Conservation (phyloP, 148 eudicot genomes). For the Salicornia ramosissima region DNA sequence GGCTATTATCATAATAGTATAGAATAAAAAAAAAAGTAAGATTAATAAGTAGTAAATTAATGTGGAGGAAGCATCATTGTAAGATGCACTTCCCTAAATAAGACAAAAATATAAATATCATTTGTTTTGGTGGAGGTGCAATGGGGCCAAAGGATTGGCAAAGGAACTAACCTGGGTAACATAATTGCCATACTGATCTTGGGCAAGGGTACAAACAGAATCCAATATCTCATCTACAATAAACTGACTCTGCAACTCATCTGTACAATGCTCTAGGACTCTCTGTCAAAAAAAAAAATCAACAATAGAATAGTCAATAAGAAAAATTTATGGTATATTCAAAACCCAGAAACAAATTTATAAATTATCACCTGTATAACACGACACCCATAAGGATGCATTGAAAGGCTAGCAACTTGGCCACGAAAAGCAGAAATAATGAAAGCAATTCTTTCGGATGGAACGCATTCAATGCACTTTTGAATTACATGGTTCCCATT, state of each 20-base stretch:
- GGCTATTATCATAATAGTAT: too few relatives aligned
- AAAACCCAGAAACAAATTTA: neutral
- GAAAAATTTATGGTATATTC: neutral
- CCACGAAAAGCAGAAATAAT: constrained; percentile 69
- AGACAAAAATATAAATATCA: neutral
- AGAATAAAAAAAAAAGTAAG: too few relatives aligned
- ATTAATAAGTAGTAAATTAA: too few relatives aligned
- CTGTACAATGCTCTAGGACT: constrained; percentile 76
- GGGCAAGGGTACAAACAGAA: constrained; percentile 72
- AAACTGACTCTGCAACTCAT: constrained; percentile 57
- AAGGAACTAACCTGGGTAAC: constrained; percentile 68
- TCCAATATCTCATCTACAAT: constrained; percentile 89
- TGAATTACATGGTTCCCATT: constrained; percentile 95
- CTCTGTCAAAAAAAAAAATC: constrained; percentile 42
- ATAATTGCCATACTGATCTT: constrained; percentile 95
- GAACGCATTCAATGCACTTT: constrained; percentile 82
- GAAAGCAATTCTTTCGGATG: constrained; percentile 65
- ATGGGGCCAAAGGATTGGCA: neutral
- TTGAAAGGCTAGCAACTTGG: constrained; percentile 70
- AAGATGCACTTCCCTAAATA: neutral
- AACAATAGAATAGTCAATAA: constrained; percentile 7
- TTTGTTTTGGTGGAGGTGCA: neutral
- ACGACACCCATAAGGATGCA: constrained; percentile 96
- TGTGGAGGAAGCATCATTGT: neutral
- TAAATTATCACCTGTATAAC: constrained; percentile 69